Evolutionary conservation across 352 stramenopile genomes (phyloP).

Genomic region (Pythium plurisporium): DNA sequence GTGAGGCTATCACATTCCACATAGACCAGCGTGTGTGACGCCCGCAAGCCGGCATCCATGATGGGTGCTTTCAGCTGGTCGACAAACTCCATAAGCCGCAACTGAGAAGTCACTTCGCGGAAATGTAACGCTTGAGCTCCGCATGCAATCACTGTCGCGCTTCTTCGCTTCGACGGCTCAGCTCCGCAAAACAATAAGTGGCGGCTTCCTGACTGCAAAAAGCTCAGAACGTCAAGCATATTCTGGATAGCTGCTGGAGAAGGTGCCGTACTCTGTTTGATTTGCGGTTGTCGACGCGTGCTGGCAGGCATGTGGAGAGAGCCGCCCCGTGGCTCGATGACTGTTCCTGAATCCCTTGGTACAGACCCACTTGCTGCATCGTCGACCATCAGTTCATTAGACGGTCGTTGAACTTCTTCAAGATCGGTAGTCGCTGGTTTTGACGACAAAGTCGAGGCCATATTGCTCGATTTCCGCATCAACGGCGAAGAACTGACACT

Average conservation of each 20-base stretch:
- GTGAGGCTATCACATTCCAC: conserved; percentile 49
- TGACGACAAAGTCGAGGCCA: no score
- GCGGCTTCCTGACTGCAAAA: conserved; percentile 36
- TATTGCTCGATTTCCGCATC: conserved; percentile 22
- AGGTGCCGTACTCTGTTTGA: conserved; percentile 29
- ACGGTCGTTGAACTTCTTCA: no score
- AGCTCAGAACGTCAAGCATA: conserved; percentile 44
- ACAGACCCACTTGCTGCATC: no score
- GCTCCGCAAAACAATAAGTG: conserved; percentile 42
- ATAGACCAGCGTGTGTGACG: conserved; percentile 49
- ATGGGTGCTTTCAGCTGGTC: conserved; percentile 45
- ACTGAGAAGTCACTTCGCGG: conserved; percentile 32
- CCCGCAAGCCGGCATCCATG: conserved; percentile 43
- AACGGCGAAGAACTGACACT: conserved; percentile 2
- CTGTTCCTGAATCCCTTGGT: no score
- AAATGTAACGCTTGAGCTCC: conserved; percentile 52
- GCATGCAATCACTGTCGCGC: conserved; percentile 45
- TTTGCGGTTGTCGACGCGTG: conserved; percentile 21
- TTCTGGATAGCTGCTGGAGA: conserved; percentile 35
- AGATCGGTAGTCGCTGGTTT: no score
- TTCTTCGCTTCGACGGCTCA: conserved; percentile 36
- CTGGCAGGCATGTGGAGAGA: no score
- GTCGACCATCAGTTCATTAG: no score
- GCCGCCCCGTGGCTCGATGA: no score
- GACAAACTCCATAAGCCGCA: conserved; percentile 31